Base-by-base conservation (phyloP, 108 stramenopile genomes). In the Nannochloropsis gaditana region DNA sequence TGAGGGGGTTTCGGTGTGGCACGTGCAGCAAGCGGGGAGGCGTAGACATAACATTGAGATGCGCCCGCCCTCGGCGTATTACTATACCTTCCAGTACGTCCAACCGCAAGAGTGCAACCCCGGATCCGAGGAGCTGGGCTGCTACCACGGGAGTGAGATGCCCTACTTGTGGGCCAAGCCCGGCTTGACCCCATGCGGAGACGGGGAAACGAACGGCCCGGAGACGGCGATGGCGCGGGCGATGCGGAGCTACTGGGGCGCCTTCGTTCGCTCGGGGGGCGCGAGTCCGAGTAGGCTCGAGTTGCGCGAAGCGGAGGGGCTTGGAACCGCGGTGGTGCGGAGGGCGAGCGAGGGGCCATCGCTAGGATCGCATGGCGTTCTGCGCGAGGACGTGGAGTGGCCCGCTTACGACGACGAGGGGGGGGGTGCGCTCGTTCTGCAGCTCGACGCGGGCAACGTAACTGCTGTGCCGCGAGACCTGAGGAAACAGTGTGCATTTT, bases 401-500 rank as follows among this genome's bases (percentile, higher is more conserved):
- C 80, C 21, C 41, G 11, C 41, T 5, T 41, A 41, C 11, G 21
- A 81, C 11, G 15, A 21, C 11, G 80, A 41, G 21, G 80, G 9
- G 41, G 41, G 41, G 5, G 41, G 41, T 41, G 5, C 41, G 80
- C 21, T 31, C 11, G 21, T 81, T 19, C 5, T 81, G 80, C 21
- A 81, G 80, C 21, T 41, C 41, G 80, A 81, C 3, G 80, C 80
- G 41, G 41, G 41, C 5, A 81, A 81, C 41, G 11, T 42, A 41
- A 41, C 9, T 19, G 21, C 41, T n/a, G 41, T 81, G 41, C 41
- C 41, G 41, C 41, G 80, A 41, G 80, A 81, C 41, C 11, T n/a
- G 21, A 80, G 21, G 8, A 81, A 81, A 31, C 21, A 81, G 41
- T 81, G 80, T 80, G 80, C 11, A 80, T 80, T 80, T 80, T 80